phyloP scores from a whole-genome alignment of 345 rosid species.

The Gossypium sturtianum region DNA sequence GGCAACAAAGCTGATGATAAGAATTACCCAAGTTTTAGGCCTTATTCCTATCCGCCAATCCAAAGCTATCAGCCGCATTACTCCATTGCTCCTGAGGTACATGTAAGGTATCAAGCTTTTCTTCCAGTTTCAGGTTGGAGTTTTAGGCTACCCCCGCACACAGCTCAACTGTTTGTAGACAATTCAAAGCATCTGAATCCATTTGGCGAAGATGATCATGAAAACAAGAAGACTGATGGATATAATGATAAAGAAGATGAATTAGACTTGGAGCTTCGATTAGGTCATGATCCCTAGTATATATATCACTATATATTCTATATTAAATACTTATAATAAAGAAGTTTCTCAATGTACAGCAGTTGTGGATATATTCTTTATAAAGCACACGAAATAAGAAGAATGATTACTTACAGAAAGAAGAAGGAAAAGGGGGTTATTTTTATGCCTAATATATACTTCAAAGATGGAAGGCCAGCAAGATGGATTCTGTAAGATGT shows the following conservation, averaged over 20 bases:
- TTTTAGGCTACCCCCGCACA: conserved; percentile 15
- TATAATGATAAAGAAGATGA: conserved; percentile 39
- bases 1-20: conserved; percentile 24
- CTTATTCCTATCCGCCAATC: conserved; percentile 20
- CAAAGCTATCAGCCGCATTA: conserved; percentile 23
- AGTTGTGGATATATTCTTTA: conserved; percentile 11
- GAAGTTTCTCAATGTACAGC: neutral
- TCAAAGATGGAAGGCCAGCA: neutral
- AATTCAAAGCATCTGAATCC: conserved; percentile 25
- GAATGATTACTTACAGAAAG: neutral
- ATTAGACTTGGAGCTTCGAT: conserved; percentile 89
- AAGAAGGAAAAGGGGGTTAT: neutral
- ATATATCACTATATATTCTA: neutral
- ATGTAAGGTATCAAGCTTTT: conserved; percentile 26
- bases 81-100: conserved; percentile 20
- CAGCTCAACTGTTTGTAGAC: conserved; percentile 24
- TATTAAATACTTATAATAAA: neutral
- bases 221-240: conserved; percentile 17
- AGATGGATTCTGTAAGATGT: conserved; percentile 25
- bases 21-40: conserved; percentile 13
- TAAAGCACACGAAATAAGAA: neutral
- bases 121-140: conserved; percentile 29
- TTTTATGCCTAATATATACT: too few species aligned
- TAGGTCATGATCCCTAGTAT: conserved; percentile 48
- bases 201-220: conserved; percentile 18